phyloP scores from a whole-genome alignment of 139 green algal genomes.

The Auxenochlorella pyrenoidosa region DNA sequence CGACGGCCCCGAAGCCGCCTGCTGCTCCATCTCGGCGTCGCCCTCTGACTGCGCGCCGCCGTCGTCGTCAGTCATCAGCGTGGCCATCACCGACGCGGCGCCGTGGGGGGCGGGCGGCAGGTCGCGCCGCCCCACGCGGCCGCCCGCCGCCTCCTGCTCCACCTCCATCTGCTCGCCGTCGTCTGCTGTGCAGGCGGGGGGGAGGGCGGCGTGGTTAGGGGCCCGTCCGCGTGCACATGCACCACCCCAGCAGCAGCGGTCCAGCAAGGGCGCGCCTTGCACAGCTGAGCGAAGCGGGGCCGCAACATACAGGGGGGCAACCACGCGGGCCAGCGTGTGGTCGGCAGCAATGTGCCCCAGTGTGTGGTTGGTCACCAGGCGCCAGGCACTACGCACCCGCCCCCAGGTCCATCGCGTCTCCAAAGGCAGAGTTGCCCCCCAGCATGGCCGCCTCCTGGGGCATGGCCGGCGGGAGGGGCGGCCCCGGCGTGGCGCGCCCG shows the following conservation, averaged over 20 bases:
- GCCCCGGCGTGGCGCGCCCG: not conserved
- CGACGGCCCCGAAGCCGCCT: slow-evolving; percentile 24
- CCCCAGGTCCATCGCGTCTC: slow-evolving; percentile 15
- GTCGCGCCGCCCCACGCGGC: not conserved
- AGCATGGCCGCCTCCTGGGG: slow-evolving; percentile 30
- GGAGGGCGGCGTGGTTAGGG: not conserved
- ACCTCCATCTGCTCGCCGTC: slow-evolving; percentile 36
- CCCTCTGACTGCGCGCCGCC: slow-evolving; percentile 27
- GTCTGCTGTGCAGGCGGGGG: not conserved
- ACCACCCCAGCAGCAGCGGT: no score
- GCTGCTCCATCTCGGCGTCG: slow-evolving; percentile 29
- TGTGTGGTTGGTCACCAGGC: no score
- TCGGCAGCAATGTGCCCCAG: no score
- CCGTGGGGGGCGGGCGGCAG: slow-evolving; percentile 30
- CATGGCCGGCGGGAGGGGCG: not conserved
- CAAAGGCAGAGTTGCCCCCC: slow-evolving; percentile 18
- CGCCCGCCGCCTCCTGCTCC: slow-evolving; percentile 15
- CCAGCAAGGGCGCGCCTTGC: not conserved
- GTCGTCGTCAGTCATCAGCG: slow-evolving; percentile 16
- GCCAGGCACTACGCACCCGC: no score
- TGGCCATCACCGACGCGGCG: slow-evolving; percentile 36
- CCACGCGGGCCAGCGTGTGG: no score
- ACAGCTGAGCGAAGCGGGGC: not conserved
- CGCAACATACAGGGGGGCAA: no score
- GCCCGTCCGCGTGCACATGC: no score